Percentiles rank a stretch among this genome's conserved stretches.
These are phyloP conservation scores for Debaryomyces hansenii DNA, from an alignment of 805 yeast genomes.

Conservation along the genomic window DNA sequence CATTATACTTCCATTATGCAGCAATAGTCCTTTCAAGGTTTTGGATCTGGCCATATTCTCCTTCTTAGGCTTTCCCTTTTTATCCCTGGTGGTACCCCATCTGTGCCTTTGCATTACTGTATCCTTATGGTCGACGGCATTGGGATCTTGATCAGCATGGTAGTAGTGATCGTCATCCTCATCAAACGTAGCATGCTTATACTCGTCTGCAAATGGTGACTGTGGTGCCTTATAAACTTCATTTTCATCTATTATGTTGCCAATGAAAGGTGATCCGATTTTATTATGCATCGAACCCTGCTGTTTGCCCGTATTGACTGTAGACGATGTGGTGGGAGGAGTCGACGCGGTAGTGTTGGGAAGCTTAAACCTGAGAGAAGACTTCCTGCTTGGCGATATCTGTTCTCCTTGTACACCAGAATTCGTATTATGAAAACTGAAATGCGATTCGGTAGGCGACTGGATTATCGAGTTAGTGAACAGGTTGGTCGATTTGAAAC, in stretches of 20 bases:
- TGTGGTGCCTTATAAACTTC: slow-evolving; percentile 26
- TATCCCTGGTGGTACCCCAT: slow-evolving; percentile 89
- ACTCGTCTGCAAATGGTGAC: slow-evolving; percentile 25
- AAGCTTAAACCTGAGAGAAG: slow-evolving; percentile 31
- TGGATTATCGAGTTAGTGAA: slow-evolving; percentile 7
- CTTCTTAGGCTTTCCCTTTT: slow-evolving; percentile 60
- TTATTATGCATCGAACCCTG: slow-evolving; percentile 1
- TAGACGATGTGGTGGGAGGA: slow-evolving; percentile 7
- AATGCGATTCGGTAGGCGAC: neutral
- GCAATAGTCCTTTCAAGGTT: slow-evolving; percentile 51
- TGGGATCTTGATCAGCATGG: slow-evolving; percentile 5
- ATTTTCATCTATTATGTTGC: slow-evolving; percentile 22
- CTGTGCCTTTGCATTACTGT: slow-evolving; percentile 74
- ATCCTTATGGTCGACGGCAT: slow-evolving; percentile 29
- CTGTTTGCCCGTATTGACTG: slow-evolving; percentile 5
- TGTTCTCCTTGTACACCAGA: slow-evolving; percentile 8
- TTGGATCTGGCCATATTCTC: slow-evolving; percentile 54
- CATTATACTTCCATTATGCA: slow-evolving; percentile 21
- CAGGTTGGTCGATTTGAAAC: slow-evolving; percentile 16
- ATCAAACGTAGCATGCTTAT: slow-evolving; percentile 7
- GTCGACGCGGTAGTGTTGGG: slow-evolving; percentile 20
- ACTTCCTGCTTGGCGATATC: slow-evolving; percentile 15
- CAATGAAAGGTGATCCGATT: slow-evolving; percentile 28
- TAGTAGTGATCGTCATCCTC: slow-evolving; percentile 15
- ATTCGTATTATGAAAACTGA: neutral